Evolutionary conservation across 2,329 filamentous ascomycete species (phyloP), one percentile per base, ranked within the genome.

Genomic region (Aureobasidium sp.): DNA sequence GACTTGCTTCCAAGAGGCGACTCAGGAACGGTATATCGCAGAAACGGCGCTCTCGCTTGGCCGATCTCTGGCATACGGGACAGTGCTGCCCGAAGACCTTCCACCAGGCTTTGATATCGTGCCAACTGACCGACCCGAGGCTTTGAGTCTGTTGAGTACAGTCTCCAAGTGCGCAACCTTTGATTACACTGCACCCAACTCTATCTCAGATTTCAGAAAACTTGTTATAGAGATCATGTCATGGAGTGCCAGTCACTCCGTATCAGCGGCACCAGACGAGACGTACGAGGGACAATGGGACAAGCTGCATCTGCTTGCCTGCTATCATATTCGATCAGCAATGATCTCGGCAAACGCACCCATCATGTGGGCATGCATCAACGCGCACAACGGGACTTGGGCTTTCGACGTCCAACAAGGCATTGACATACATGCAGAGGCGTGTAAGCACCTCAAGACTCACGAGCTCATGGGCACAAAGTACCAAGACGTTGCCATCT

Each of bases 241-340:
- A 2, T 69, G 67, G 67, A 64, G 53, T n/a, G 65, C 67, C 4
- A 62, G 64, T 5, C 67, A 68, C 25, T 57, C 63, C n/a, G 11
- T 62, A 20, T 31, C 29, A 1, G 42, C 44, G 29, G 61, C 61
- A 22, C 63, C 67, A 0, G 60, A 58, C 6, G 60, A 62, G 6
- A 27, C 57, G 1, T 56, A 61, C 27, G 67, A 68, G 47, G 64
- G 63, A 5, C 44, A 55, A 12, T 65, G 61, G 56, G 65, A 68
- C 20, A 49, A 63, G 14, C 20, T 60, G 1, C 65, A 67, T 12
- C 62, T 68, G 15, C 62, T 47, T 2, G 67, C 66, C 0, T 55
- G 68, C 3, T 64, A 67, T 25, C 67, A 69, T 51, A 53, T 66
- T 0, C 64, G 67, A 17, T 65, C 67, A 17, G 67, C 64, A 7